Percentiles rank a stretch among this genome's conserved stretches.
Conservation (phyloP, 2,329 filamentous ascomycete genomes). For the Huntiella bhutanensis region DNA sequence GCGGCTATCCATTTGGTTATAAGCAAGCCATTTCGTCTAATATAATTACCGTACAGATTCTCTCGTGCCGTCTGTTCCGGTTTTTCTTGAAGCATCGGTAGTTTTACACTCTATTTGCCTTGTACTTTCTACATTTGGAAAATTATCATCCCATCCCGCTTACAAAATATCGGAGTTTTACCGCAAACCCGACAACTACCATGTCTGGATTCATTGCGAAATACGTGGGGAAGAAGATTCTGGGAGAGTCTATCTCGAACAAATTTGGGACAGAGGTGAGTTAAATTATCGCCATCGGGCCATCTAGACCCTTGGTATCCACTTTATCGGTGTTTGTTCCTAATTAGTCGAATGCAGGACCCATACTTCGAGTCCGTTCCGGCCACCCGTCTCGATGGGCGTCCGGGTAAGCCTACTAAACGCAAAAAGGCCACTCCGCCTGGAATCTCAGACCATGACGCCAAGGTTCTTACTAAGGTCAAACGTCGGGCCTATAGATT, state of each 20-base stretch:
- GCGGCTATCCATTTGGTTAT: neutral
- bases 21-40: neutral
- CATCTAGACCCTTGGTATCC: neutral
- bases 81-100: neutral
- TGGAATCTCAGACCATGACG: conserved; percentile 69
- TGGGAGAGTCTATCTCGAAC: conserved; percentile 37
- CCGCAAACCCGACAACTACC: neutral
- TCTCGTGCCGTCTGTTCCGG: neutral
- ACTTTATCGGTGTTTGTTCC: neutral
- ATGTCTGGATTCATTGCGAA: conserved; percentile 38
- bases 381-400: conserved; percentile 48
- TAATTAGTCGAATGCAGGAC: conserved; percentile 36
- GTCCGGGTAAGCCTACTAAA: conserved; percentile 59
- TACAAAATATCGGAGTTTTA: neutral
- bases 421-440: conserved; percentile 67
- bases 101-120: neutral
- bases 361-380: conserved; percentile 75
- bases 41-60: neutral
- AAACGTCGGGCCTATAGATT: conserved; percentile 71
- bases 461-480: conserved; percentile 63
- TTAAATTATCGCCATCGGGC: neutral
- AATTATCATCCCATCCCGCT: neutral
- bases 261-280: conserved; percentile 38
- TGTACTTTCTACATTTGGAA: neutral
- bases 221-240: conserved; percentile 34